A percentile compares a stretch with the other conserved stretches of the same genome.
Evolutionary conservation across 2,329 filamentous ascomycete genomes (phyloP).

Genomic region (Botryotinia convoluta): DNA sequence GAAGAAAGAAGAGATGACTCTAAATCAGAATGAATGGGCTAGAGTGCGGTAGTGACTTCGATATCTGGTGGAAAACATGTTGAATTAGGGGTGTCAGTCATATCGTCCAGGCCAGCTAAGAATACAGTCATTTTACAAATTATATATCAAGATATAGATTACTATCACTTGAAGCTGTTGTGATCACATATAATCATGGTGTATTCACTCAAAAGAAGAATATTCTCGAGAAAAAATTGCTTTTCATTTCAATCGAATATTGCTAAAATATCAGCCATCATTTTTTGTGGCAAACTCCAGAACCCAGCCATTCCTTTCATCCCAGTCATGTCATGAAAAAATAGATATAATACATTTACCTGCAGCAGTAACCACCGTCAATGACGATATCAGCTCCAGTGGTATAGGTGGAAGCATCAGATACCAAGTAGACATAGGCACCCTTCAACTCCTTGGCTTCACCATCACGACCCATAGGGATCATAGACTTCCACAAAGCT

Average conservation of each 20-base stretch:
- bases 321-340: conserved; percentile 7
- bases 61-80: background rate
- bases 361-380: conserved; percentile 46
- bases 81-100: background rate
- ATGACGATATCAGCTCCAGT: conserved; percentile 50
- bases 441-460: conserved; percentile 63
- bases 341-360: conserved; percentile 23
- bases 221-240: background rate
- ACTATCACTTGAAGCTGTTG: no score
- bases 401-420: conserved; percentile 48
- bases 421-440: conserved; percentile 50
- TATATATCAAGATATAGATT: background rate
- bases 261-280: conserved; percentile 7
- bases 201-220: background rate
- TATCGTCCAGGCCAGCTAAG: background rate
- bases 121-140: no score
- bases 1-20: no score
- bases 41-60: background rate
- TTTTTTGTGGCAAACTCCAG: conserved; percentile 12
- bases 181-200: background rate
- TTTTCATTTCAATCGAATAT: background rate
- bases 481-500: conserved; percentile 58
- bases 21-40: no score
- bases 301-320: background rate
- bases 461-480: conserved; percentile 56